A percentile compares a stretch with the other conserved stretches of the same genome.
Evolutionary conservation across 106 monocot species (phyloP).

Genomic region (Dendrobium catenatum): DNA sequence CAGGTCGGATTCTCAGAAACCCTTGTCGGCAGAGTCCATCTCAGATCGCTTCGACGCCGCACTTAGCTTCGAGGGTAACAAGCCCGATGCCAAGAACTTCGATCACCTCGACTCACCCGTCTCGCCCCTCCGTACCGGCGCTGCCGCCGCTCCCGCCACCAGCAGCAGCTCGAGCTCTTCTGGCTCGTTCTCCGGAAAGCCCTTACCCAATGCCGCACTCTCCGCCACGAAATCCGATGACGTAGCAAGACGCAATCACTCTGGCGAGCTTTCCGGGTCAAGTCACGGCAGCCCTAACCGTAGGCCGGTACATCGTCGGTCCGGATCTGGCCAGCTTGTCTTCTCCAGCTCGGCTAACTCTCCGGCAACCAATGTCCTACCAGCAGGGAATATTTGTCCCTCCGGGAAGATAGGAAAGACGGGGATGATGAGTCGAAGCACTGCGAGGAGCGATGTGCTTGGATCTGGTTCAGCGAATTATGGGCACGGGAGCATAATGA

Average conservation of each 20-base stretch:
- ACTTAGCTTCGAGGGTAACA: slow-evolving; percentile 37
- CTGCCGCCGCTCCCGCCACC: slow-evolving; percentile 5
- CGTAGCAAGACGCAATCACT: slow-evolving; percentile 35
- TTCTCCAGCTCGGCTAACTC: slow-evolving; percentile 51
- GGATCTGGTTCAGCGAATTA: slow-evolving; percentile 71
- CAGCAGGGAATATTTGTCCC: slow-evolving; percentile 78
- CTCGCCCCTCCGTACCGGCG: slow-evolving; percentile 33
- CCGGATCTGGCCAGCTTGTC: slow-evolving; percentile 52
- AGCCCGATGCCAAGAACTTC: slow-evolving; percentile 55
- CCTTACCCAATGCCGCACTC: slow-evolving; percentile 14
- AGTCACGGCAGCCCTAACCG: slow-evolving; percentile 22
- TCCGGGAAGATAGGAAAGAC: slow-evolving; percentile 56
- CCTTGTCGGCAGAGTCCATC: slow-evolving; percentile 6
- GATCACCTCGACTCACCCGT: slow-evolving; percentile 49
- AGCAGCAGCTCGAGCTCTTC: slow-evolving; percentile 46
- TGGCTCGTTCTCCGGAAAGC: slow-evolving; percentile 31
- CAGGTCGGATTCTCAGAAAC: slow-evolving; percentile 10
- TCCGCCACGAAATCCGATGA: slow-evolving; percentile 12
- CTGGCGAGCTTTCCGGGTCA: slow-evolving; percentile 58
- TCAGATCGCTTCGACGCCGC: slow-evolving; percentile 25
- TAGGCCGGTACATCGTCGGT: slow-evolving; percentile 41
- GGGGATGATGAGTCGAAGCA: slow-evolving; percentile 19
- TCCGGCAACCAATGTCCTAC: slow-evolving; percentile 45
- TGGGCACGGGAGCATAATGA: slow-evolving; percentile 79
- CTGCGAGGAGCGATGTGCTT: slow-evolving; percentile 52